These are phyloP conservation scores for Camelina sativa DNA, from an alignment of 345 rosid species.

Conservation along the genomic window DNA sequence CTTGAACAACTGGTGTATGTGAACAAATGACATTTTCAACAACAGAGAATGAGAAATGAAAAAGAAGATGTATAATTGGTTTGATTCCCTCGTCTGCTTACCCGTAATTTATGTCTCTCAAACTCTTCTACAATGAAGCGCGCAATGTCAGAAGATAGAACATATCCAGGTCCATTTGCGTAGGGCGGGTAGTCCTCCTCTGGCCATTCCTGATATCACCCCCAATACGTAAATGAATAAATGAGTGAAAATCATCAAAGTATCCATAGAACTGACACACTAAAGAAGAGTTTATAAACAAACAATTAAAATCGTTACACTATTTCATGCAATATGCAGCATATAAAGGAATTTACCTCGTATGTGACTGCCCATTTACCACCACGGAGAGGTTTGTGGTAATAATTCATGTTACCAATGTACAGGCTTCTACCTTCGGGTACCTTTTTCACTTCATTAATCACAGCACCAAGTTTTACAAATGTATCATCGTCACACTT, in stretches of 20 bases:
- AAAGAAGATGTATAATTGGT: background rate
- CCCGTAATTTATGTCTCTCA: slow-evolving; percentile 78
- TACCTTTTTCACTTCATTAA: slow-evolving; percentile 66
- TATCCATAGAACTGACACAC: background rate
- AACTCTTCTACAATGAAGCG: slow-evolving; percentile 76
- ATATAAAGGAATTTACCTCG: slow-evolving; percentile 59
- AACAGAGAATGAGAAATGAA: slow-evolving; percentile 1
- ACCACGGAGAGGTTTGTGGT: slow-evolving; percentile 79
- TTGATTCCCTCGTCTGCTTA: slow-evolving; percentile 42
- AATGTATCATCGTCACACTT: slow-evolving; percentile 96
- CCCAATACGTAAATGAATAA: slow-evolving; percentile 25
- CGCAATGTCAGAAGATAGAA: slow-evolving; percentile 79
- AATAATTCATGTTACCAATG: slow-evolving; percentile 87
- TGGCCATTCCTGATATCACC: slow-evolving; percentile 82
- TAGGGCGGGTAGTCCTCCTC: slow-evolving; percentile 96
- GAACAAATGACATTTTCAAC: slow-evolving; percentile 1
- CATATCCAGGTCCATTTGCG: slow-evolving; percentile 96
- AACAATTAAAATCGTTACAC: background rate
- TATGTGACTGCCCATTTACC: slow-evolving; percentile 99
- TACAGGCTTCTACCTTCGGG: slow-evolving; percentile 70
- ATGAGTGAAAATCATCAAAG: background rate
- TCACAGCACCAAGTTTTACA: slow-evolving; percentile 73
- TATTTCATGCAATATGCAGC: background rate
- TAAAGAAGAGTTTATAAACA: too few relatives aligned
- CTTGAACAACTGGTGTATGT: slow-evolving; percentile 75